Percentiles rank a stretch among this genome's conserved stretches.
Evolutionary conservation across 2,329 filamentous ascomycete species (phyloP).

Genomic region (Byssoonygena ceratinophila): DNA sequence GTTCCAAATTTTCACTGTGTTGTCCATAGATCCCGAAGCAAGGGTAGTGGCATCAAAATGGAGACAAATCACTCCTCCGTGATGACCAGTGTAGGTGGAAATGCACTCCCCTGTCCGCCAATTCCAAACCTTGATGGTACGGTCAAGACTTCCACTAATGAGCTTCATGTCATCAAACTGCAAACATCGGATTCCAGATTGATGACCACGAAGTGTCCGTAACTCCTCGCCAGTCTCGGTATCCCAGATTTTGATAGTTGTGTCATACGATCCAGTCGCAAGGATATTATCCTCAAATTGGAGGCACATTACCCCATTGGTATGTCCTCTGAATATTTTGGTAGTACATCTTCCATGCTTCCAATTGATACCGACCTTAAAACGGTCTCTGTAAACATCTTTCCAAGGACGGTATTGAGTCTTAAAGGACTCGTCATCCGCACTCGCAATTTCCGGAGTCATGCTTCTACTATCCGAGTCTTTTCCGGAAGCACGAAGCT

Average conservation of each 20-base stretch:
- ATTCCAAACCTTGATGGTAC: conserved; percentile 88
- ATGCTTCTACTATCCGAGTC: background rate
- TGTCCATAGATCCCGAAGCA: conserved; percentile 81
- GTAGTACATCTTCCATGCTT: conserved; percentile 83
- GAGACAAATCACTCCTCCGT: conserved; percentile 70
- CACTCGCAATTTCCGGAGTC: background rate
- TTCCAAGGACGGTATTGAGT: conserved; percentile 68
- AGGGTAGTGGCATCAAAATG: conserved; percentile 78
- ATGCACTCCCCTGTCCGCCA: conserved; percentile 85
- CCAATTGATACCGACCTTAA: conserved; percentile 95
- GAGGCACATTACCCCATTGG: conserved; percentile 72
- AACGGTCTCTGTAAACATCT: conserved; percentile 88
- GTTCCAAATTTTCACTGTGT: conserved; percentile 85
- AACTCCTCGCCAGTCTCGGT: conserved; percentile 77
- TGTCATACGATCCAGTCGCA: conserved; percentile 89
- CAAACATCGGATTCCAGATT: conserved; percentile 70
- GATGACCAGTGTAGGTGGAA: conserved; percentile 68
- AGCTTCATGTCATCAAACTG: conserved; percentile 90
- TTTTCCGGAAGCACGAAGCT: conserved; percentile 41
- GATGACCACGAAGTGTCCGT: conserved; percentile 74
- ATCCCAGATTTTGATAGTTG: conserved; percentile 93
- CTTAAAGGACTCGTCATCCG: conserved; percentile 39
- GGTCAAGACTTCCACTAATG: conserved; percentile 80
- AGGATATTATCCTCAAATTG: conserved; percentile 82
- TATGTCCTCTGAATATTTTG: conserved; percentile 74